Base-by-base conservation (phyloP, 306 rosid genomes). In the Sesbania bispinosa region DNA sequence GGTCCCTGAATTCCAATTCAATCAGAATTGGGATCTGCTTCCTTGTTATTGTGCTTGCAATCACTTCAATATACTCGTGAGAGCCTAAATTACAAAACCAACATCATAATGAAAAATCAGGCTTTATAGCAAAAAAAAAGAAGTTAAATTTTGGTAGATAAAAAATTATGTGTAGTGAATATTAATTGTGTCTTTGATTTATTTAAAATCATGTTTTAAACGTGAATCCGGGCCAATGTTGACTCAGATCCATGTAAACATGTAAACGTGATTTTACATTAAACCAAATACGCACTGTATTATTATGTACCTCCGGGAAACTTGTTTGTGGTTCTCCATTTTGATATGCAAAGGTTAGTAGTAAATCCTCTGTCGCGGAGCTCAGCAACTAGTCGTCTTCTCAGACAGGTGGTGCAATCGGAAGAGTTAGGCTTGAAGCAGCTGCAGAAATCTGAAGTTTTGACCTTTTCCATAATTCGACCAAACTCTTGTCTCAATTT, bases 281-380 rank as follows among this genome's bases (percentile, higher is more conserved):
- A n/a, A n/a, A n/a, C n/a, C n/a, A n/a, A n/a, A n/a, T n/a, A n/a
- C n/a, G n/a, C n/a, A n/a, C n/a, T n/a, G n/a, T n/a, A n/a, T n/a
- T n/a, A n/a, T n/a, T n/a, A n/a, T n/a, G n/a, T 2, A 88, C 94
- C 89, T 86, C 81, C 85, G 0, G 79, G 95, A 38, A 61, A 19
- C 11, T 82, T 82, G 60, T 61, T 62, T 2, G 91, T 82, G 80
- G 76, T 23, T 11, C 42, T 73, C 95, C 95, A 88, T 70, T 78
- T 84, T 13, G 95, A 88, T 23, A 63, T 39, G 53, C 88, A 29
- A 24, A 82, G 83, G 38, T 80, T 62, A 62, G 95, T 81, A 2
- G 7, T 80, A 73, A 84, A 57, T 27, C 95, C 95, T 62, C n/a
- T 82, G 16, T 80, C 39, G 11, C 68, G 7, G 20, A 88, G 95